Percentiles rank a stretch among this genome's conserved stretches.
These are phyloP conservation scores for Boletus rex-veris DNA, from an alignment of 768 basidiomycete species.

Conservation along the genomic window DNA sequence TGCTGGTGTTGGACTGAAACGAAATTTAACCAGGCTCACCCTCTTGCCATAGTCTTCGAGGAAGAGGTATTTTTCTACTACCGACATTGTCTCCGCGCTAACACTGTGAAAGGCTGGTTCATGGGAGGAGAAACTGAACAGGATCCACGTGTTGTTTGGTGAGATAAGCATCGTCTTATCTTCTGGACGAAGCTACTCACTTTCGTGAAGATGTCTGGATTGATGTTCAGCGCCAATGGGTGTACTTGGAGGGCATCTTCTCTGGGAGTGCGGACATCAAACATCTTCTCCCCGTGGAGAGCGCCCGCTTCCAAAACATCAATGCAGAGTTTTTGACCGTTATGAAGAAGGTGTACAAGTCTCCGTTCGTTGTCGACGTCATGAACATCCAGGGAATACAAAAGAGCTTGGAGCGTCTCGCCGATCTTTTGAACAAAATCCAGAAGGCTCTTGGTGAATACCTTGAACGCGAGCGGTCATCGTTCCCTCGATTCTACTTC, in stretches of 20 bases:
- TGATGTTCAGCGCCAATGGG: slow-evolving; percentile 99
- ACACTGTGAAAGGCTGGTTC: slow-evolving; percentile 58
- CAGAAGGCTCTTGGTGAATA: slow-evolving; percentile 99
- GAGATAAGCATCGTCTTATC: slow-evolving; percentile 13
- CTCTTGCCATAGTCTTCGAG: slow-evolving; percentile 62
- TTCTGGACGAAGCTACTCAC: not conserved
- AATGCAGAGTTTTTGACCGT: slow-evolving; percentile 96
- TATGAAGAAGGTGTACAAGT: slow-evolving; percentile 99
- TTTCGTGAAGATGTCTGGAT: slow-evolving; percentile 86
- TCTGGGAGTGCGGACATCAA: slow-evolving; percentile 99
- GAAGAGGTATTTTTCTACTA: slow-evolving; percentile 58
- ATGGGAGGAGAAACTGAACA: slow-evolving; percentile 96
- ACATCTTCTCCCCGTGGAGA: slow-evolving; percentile 95
- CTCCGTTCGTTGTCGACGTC: slow-evolving; percentile 94
- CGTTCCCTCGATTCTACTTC: slow-evolving; percentile 99
- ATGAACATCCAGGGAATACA: slow-evolving; percentile 95
- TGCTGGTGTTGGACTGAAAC: slow-evolving; percentile 1
- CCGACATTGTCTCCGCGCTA: not conserved
- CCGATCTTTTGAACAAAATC: slow-evolving; percentile 95
- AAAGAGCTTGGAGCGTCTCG: slow-evolving; percentile 94
- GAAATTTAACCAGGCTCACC: slow-evolving; percentile 1
- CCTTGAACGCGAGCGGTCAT: slow-evolving; percentile 93
- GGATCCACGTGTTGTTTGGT: slow-evolving; percentile 96
- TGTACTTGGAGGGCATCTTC: slow-evolving; percentile 98
- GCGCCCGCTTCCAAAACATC: slow-evolving; percentile 97